phyloP scores from a whole-genome alignment of 306 rosid species.

The Quercus alba region DNA sequence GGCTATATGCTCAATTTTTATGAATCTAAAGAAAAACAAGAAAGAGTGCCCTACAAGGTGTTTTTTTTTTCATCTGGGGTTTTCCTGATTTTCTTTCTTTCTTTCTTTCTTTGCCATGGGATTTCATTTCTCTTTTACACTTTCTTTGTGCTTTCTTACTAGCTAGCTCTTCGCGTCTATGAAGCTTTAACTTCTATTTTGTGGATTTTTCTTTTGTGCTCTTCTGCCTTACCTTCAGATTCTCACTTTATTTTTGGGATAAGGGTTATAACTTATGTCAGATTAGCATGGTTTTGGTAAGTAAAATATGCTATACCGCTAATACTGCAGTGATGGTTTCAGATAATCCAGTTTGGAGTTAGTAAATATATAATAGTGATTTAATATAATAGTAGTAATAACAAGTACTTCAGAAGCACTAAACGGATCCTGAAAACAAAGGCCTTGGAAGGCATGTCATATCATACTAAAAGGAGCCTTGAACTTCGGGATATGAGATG shows the following conservation, averaged over 20 bases:
- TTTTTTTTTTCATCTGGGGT: not conserved
- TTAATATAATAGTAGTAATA: not conserved
- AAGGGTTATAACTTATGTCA: not conserved
- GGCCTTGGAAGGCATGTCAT: not conserved
- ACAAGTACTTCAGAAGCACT: not conserved
- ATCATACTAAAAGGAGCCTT: not conserved
- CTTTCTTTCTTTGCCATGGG: not conserved
- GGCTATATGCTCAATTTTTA: too few relatives aligned
- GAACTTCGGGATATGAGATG: not conserved
- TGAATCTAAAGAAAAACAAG: too few relatives aligned
- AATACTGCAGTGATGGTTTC: not conserved
- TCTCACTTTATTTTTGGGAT: not conserved
- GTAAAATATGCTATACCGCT: not conserved
- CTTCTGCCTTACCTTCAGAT: not conserved
- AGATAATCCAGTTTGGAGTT: not conserved
- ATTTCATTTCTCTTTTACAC: not conserved
- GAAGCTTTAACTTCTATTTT: not conserved
- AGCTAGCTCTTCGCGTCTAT: not conserved
- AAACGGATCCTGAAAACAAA: not conserved
- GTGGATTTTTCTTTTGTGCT: not conserved
- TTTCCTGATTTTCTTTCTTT: not conserved
- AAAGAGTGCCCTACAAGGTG: too few relatives aligned
- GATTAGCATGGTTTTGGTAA: not conserved
- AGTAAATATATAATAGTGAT: not conserved
- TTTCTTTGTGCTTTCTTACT: not conserved